Evolutionary conservation across 768 basidiomycete species (phyloP), one percentile per base, ranked within the genome.

Genomic region (Rhodosporidiobolus odoratus): DNA sequence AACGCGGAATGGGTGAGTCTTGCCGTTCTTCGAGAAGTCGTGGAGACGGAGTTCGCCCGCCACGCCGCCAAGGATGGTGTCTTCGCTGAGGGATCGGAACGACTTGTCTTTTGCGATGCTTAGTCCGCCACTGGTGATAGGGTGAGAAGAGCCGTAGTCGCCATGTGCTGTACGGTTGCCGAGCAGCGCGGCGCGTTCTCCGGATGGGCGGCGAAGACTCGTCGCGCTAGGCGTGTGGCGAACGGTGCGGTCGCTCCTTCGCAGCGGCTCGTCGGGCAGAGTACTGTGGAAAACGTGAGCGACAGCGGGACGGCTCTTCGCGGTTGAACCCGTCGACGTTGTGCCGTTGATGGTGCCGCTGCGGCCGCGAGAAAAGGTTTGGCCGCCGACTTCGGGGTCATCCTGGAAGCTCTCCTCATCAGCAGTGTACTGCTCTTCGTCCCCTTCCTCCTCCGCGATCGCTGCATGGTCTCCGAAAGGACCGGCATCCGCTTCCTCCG

Each of bases 151-250:
- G 9, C 67, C 66, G 56, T 65, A 65, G 7, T 40, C 34, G 7
- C 34, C 21, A 7, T 35, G 58, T 9, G 52, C 53, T 13, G 35
- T 81, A 21, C 78, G 48, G 25, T 32, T 34, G 15, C 48, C 47
- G 35, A 75, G 56, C 70, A 71, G 83, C 76, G 56, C 80, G 67
- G 64, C 78, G 77, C 58, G 80, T 76, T 61, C 79, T 59, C 60
- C 38, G 32, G 69, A 40, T 1, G 48, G 83, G 84, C 8, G 86
- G 85, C 30, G 81, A 75, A 52, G 80, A 78, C 12, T 78, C 62
- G 69, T 84, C 82, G n/a, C 80, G 77, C 15, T 74, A 58, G 62
- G 68, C 75, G 27, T 77, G 75, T 84, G 82, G 10, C 48, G 47
- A 25, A 62, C 32, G 34, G 63, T 65, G 32, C 63, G 41, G 54